Evolutionary conservation across 1,139 yeast species (phyloP), one percentile per base, ranked within the genome.

Genomic region (Hansenula lynferdii): DNA sequence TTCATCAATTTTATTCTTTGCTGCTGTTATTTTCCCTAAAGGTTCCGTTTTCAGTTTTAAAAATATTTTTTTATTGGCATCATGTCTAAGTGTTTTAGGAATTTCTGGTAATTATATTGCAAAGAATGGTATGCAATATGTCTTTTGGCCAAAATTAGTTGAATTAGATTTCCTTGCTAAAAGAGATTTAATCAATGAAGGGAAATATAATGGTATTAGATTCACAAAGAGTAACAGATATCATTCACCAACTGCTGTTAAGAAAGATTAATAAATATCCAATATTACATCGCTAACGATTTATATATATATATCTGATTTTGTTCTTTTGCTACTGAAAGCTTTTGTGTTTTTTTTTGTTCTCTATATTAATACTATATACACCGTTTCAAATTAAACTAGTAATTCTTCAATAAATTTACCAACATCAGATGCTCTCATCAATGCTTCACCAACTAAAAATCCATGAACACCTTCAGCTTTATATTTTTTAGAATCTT

Each of bases 361-460:
- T n/a, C n/a, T n/a, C n/a, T n/a, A n/a, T n/a, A n/a, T n/a, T n/a
- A n/a, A n/a, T n/a, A n/a, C n/a, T n/a, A n/a, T n/a, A n/a, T n/a
- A n/a, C n/a, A n/a, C n/a, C n/a, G n/a, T n/a, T n/a, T n/a, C n/a
- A n/a, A n/a, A 18, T 28, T 25, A 39, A 31, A 34, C 37, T 24
- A 49, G 34, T 28, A 75, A 58, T 40, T 64, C 68, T 15, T 60
- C 48, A 21, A 75, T 70, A 44, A 76, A 72, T 14, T 53, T 50
- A 11, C 56, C 50, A 6, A 75, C 68, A 45, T 72, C 57, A 6
- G 54, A 46, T 12, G 83, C 83, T 35, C 84, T 76, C 98, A 92
- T 92, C 45, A 92, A 69, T 27, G 97, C 86, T 61, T 92, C 99
- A 14, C 99, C 99, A 39, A 92, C 92, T 47, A 92, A 73, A 47